Conservation (phyloP, 305 asterid species). For the Coffea humblotiana region DNA sequence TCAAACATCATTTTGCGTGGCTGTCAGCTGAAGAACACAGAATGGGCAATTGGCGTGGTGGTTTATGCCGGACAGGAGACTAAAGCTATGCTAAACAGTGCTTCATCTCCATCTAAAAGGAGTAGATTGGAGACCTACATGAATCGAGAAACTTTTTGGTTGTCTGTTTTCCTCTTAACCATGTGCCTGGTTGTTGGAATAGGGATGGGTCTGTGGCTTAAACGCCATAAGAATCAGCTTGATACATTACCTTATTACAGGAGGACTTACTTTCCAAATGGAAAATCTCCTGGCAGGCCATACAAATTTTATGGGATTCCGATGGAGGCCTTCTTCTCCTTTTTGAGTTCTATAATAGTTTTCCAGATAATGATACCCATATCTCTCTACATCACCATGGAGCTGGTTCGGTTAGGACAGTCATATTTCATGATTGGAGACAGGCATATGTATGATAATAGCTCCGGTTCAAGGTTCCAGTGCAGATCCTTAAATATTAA, state of each 20-base stretch:
- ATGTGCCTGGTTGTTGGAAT: slow-evolving; percentile 85
- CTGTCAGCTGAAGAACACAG: slow-evolving; percentile 96
- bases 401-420: slow-evolving; percentile 96
- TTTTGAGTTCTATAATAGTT: slow-evolving; percentile 92
- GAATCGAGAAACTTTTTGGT: slow-evolving; percentile 94
- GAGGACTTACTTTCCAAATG: slow-evolving; percentile 56
- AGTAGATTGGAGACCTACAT: slow-evolving; percentile 93
- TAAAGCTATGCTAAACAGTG: slow-evolving; percentile 98
- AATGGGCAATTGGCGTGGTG: slow-evolving; percentile 92
- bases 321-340: slow-evolving; percentile 89
- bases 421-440: slow-evolving; percentile 99
- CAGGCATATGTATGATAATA: slow-evolving; percentile 71
- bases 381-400: slow-evolving; percentile 98
- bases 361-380: slow-evolving; percentile 99
- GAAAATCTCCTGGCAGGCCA: slow-evolving; percentile 51
- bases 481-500: slow-evolving; percentile 98
- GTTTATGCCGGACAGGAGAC: slow-evolving; percentile 98
- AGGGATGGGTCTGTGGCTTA: slow-evolving; percentile 94
- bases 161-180: slow-evolving; percentile 78
- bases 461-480: slow-evolving; percentile 85
- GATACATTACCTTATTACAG: slow-evolving; percentile 87
- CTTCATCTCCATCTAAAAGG: slow-evolving; percentile 85
- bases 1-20: slow-evolving; percentile 95
- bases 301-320: slow-evolving; percentile 88
- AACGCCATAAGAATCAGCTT: slow-evolving; percentile 61